Base-by-base conservation (phyloP, 768 basidiomycete species). In the Lanmaoa rubissima region DNA sequence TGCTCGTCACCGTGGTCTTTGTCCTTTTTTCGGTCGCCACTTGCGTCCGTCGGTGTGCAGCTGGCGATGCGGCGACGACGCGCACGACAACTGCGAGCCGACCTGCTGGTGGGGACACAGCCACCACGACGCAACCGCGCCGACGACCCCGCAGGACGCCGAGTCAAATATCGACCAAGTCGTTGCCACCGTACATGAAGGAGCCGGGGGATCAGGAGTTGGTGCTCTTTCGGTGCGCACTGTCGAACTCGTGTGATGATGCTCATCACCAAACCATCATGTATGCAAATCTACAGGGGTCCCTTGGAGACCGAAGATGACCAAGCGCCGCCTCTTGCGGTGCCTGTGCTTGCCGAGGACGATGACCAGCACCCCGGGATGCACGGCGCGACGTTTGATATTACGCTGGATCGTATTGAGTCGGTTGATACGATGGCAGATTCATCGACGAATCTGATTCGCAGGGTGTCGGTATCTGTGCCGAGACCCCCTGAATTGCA, bases 181-280 rank as follows among this genome's bases (percentile, higher is more conserved):
- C 87, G 6, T 69, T 93, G 32, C 91, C 91, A 6, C 82, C 79
- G 31, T 93, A 93, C 62, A 88, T 82, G 75, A 91, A 91, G 71
- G 90, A 93, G 58, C 89, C 91, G 0, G 90, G 90, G 16, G 91
- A 91, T 47, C 78, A 86, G 39, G 91, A 93, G 68, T 77, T 93
- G 31, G 91, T 93, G 6, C 83, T 93, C 50, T 76, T 72, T 43
- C 69, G 79, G 80, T 82, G 57, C 60, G 76, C 26, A 2, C 8
- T 11, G 11, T 52, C 10, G 13, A 24, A 8, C 14, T 41, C 12
- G 34, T n/a, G 14, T 19, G 6, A 6, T 21, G n/a, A 35, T 28
- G 40, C 26, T 57, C 32, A 34, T 53, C 36, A 28, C 24, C 26
- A 16, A 48, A 13, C 48, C 17, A n/a, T 38, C 26, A 24, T 24